Evolutionary conservation across 2,329 filamentous ascomycete genomes (phyloP).

Genomic region (Cryphonectria nitschkei): DNA sequence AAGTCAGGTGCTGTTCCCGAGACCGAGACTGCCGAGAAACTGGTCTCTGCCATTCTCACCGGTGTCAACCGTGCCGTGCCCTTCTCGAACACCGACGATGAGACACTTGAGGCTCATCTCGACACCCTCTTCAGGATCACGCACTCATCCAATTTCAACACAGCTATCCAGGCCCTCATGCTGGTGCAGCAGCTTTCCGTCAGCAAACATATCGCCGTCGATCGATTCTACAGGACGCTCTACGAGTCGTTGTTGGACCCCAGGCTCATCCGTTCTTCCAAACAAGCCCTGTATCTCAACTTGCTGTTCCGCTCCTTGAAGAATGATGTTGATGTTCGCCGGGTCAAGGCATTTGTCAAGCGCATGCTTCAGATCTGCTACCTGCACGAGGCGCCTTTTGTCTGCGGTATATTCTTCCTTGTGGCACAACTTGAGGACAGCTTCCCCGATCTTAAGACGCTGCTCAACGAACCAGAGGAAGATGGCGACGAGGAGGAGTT

Average conservation of each 20-base stretch:
- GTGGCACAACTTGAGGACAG: conserved; percentile 77
- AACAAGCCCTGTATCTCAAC: conserved; percentile 94
- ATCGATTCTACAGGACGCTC: conserved; percentile 91
- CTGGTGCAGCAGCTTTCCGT: conserved; percentile 90
- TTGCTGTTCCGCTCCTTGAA: conserved; percentile 87
- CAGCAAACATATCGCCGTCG: conserved; percentile 77
- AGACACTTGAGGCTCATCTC: conserved; percentile 82
- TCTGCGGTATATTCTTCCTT: conserved; percentile 90
- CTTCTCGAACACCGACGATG: conserved; percentile 81
- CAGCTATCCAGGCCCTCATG: conserved; percentile 91
- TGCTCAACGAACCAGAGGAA: conserved; percentile 81
- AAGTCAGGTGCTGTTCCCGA: conserved; percentile 47
- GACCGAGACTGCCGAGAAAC: conserved; percentile 82
- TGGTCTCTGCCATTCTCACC: conserved; percentile 87
- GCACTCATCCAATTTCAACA: conserved; percentile 98
- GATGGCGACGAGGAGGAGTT: conserved; percentile 74
- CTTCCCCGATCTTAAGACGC: conserved; percentile 78
- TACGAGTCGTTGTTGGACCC: conserved; percentile 95
- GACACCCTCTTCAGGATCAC: conserved; percentile 95
- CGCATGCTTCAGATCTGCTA: conserved; percentile 85
- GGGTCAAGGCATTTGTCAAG: conserved; percentile 96
- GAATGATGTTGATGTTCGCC: conserved; percentile 84
- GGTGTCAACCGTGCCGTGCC: conserved; percentile 96
- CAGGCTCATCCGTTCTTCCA: conserved; percentile 84
- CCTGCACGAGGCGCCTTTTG: conserved; percentile 89